Percentiles rank a stretch among this genome's conserved stretches.
Conservation (phyloP, 176 grass and related monocot genomes). For the Panicum miliaceum region DNA sequence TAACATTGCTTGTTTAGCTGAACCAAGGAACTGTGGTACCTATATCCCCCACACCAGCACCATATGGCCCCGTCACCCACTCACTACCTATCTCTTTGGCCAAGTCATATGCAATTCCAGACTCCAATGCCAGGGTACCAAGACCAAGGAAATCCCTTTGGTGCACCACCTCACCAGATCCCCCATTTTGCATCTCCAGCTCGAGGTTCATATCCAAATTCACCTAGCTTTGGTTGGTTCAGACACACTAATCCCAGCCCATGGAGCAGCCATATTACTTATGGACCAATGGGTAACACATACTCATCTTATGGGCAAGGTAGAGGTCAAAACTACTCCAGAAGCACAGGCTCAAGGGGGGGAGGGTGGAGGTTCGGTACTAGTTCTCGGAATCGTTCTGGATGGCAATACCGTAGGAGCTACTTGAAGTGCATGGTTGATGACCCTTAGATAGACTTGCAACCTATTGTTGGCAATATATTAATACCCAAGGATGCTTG, state of each 20-base stretch:
- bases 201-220: conserved; percentile 35
- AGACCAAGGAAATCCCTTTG: conserved; percentile 34
- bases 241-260: conserved; percentile 20
- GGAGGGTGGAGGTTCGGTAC: neutral
- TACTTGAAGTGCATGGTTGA: conserved; percentile 34
- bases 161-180: conserved; percentile 32
- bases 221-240: conserved; percentile 25
- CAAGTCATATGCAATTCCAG: conserved; percentile 27
- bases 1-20: conserved; percentile 36
- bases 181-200: conserved; percentile 28
- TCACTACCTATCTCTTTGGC: conserved; percentile 21
- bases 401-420: neutral
- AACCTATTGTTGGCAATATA: conserved; percentile 46
- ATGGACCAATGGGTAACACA: conserved; percentile 16
- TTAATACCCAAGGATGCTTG: conserved; percentile 24
- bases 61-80: neutral
- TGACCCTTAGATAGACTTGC: conserved; percentile 49
- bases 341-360: conserved; percentile 20
- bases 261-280: conserved; percentile 2
- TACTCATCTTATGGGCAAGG: conserved; percentile 18
- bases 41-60: conserved; percentile 36
- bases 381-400: conserved; percentile 9
- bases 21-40: conserved; percentile 27
- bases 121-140: conserved; percentile 37
- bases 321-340: conserved; percentile 32